phyloP scores from a whole-genome alignment of 2,329 filamentous ascomycete genomes.

The Spiromastix sp. region DNA sequence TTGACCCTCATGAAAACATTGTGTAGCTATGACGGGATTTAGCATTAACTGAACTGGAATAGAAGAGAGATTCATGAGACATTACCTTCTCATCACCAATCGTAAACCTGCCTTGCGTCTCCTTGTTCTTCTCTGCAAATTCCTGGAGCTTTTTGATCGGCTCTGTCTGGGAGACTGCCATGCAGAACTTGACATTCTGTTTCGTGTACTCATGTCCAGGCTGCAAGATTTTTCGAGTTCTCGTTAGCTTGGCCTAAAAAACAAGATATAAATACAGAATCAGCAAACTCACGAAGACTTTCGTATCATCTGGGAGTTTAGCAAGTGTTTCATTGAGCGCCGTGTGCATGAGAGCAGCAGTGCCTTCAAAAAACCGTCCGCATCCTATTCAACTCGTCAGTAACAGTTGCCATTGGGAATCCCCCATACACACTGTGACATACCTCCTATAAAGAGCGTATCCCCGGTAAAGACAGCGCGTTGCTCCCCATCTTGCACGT shows the following conservation, averaged over 20 bases:
- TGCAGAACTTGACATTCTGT: conserved; percentile 79
- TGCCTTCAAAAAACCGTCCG: conserved; percentile 92
- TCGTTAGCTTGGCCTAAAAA: neutral
- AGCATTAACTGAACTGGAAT: neutral
- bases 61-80: conserved; percentile 4
- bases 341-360: conserved; percentile 78
- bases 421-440: too few relatives aligned
- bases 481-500: conserved; percentile 64
- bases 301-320: conserved; percentile 75
- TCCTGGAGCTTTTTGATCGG: conserved; percentile 65
- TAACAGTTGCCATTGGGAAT: neutral
- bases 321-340: conserved; percentile 81
- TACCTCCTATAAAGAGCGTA: conserved; percentile 87
- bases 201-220: conserved; percentile 99
- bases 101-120: conserved; percentile 92
- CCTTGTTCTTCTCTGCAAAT: conserved; percentile 67
- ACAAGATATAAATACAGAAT: too few relatives aligned
- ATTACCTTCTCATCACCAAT: conserved; percentile 98
- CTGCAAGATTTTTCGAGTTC: conserved; percentile 32
- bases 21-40: neutral
- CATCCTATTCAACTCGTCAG: conserved; percentile 58
- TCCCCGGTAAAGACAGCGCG: conserved; percentile 90
- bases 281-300: conserved; percentile 61
- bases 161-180: conserved; percentile 63
- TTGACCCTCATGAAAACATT: conserved; percentile 80